Evolutionary conservation across 305 asterid species (phyloP).

Genomic region (Fraxinus albicans): DNA sequence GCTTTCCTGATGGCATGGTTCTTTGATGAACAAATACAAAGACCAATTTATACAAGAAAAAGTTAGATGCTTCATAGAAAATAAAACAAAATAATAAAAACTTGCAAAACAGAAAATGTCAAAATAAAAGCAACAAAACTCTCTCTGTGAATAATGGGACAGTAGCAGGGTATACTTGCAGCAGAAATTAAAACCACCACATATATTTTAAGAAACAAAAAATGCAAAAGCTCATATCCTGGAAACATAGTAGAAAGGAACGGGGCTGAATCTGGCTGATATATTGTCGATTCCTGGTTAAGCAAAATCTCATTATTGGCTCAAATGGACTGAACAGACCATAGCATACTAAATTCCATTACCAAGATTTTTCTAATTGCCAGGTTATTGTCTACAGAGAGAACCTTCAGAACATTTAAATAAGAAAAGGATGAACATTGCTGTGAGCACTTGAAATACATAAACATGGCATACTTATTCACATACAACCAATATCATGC

Average conservation of each 20-base stretch:
- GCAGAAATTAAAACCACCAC: not conserved
- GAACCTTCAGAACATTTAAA: not conserved
- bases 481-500: not conserved
- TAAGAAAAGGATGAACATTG: not conserved
- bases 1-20: conserved; percentile 96
- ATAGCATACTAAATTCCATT: not conserved
- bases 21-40: conserved; percentile 39
- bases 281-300: not conserved
- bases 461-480: not conserved
- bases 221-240: not conserved
- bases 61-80: conserved; percentile 3
- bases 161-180: not conserved
- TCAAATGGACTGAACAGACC: not conserved
- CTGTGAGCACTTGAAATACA: not conserved
- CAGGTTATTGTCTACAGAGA: not conserved
- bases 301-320: not conserved
- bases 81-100: not conserved
- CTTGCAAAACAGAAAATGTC: not conserved
- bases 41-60: conserved; percentile 20
- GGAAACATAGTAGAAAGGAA: not conserved
- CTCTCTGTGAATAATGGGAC: not conserved
- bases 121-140: not conserved
- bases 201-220: not conserved
- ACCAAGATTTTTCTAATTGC: not conserved
- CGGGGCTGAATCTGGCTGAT: not conserved